Base-by-base conservation (phyloP, 768 basidiomycete species). In the Cytidiella melzeri region DNA sequence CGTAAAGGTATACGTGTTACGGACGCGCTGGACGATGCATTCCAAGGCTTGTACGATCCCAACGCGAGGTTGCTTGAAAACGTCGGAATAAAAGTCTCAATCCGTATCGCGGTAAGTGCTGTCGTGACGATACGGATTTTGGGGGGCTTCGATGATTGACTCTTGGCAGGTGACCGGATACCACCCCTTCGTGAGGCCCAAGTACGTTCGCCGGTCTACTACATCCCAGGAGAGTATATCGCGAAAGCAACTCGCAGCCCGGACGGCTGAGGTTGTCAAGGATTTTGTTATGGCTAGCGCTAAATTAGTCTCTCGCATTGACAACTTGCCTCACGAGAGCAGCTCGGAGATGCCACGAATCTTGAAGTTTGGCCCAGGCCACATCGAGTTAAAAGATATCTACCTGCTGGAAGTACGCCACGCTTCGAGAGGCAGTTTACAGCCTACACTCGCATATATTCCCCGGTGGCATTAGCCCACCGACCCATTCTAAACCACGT, bases 171-270 rank as follows among this genome's bases (percentile, higher is more conserved):
- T 45, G 3, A 18, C 19, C 21, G 44, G 44, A 34, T 45, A 45
- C 20, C 12, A 12, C 20, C 27, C 21, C 19, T 48, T 27, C 18
- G n/a, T 19, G 40, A 48, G 30, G 39, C 47, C 38, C 23, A 48
- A 48, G 47, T 48, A 48, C 41, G 36, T 42, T 10, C 47, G 40
- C n/a, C n/a, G n/a, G n/a, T n/a, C n/a, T n/a, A n/a, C n/a, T n/a
- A 27, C 44, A 7, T 20, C 24, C 5, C 24, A 24, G 20, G 47
- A 48, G 25, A 20, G 20, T 27, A 42, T 48, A 25, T 41, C 40
- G 4, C 12, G 28, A 7, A n/a, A 15, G 23, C 19, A 9, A 40
- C 12, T 48, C 23, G 39, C 40, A 5, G 26, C 20, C n/a, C 38
- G 47, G n/a, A 21, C 28, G 18, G 39, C 40, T 3, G 47, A 48